These are phyloP conservation scores for Myriosclerotinia duriaeana DNA, from an alignment of 2,329 filamentous ascomycete species.

Conservation along the genomic window DNA sequence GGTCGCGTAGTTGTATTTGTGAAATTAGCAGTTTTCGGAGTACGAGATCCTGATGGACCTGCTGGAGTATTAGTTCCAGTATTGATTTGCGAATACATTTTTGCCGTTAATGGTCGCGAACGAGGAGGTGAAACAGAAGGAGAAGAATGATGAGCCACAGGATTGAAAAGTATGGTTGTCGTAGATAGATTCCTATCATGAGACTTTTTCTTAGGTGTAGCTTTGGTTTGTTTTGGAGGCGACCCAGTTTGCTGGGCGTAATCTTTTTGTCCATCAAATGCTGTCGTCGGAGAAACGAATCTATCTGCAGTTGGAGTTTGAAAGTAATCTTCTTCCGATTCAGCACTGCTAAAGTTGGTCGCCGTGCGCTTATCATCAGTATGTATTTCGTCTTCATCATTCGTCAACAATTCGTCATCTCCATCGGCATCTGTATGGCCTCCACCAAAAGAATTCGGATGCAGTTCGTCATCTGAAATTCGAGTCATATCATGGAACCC, in stretches of 20 bases:
- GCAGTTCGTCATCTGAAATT: constrained; percentile 23
- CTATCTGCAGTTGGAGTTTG: constrained; percentile 50
- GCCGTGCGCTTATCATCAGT: constrained; percentile 44
- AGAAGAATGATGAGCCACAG: constrained; percentile 49
- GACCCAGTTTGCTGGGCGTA: neutral
- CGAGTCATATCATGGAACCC: constrained; percentile 30
- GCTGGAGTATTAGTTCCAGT: constrained; percentile 34
- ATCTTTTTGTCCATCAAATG: neutral
- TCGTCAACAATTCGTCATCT: constrained; percentile 84
- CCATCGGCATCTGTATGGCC: constrained; percentile 65
- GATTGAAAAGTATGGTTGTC: constrained; percentile 82
- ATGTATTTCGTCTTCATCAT: constrained; percentile 67
- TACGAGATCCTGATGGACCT: constrained; percentile 29
- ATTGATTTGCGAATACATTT: constrained; percentile 35
- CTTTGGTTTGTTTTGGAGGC: constrained; percentile 7
- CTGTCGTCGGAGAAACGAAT: constrained; percentile 37
- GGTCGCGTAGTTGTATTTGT: constrained; percentile 47
- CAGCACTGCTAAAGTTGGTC: constrained; percentile 43
- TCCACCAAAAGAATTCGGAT: constrained; percentile 10
- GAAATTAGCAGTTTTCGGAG: constrained; percentile 41
- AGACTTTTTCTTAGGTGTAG: constrained; percentile 24
- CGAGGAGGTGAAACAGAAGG: constrained; percentile 45
- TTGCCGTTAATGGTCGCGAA: constrained; percentile 43
- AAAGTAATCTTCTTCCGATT: constrained; percentile 54
- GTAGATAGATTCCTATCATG: constrained; percentile 77